Percentiles rank a stretch among this genome's conserved stretches.
These are phyloP conservation scores for Arthrobotrys sinensis DNA, from an alignment of 2,329 filamentous ascomycete genomes.

Conservation along the genomic window DNA sequence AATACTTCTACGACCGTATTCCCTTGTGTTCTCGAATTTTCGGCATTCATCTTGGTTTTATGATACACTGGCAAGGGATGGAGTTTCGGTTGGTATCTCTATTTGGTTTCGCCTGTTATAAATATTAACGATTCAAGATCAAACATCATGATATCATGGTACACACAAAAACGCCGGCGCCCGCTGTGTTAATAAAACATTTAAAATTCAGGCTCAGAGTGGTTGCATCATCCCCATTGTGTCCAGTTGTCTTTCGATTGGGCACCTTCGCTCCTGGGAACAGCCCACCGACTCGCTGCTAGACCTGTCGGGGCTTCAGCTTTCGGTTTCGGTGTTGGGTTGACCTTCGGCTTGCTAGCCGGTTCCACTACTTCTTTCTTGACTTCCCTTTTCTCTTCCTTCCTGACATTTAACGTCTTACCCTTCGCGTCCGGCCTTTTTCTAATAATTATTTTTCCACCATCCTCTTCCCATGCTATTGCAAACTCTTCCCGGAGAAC, in stretches of 20 bases:
- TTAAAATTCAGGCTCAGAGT: neutral
- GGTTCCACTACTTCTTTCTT: slow-evolving; percentile 19
- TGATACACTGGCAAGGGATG: slow-evolving; percentile 39
- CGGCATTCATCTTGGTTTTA: slow-evolving; percentile 6
- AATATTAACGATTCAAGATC: slow-evolving; percentile 9
- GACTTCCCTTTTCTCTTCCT: slow-evolving; percentile 37
- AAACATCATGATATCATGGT: slow-evolving; percentile 21
- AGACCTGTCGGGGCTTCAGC: slow-evolving; percentile 12
- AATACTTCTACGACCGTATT: slow-evolving; percentile 19
- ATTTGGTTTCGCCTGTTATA: slow-evolving; percentile 17
- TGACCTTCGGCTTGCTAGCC: neutral
- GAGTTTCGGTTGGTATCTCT: slow-evolving; percentile 45
- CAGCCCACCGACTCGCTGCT: slow-evolving; percentile 45
- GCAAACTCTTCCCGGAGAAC: slow-evolving; percentile 78
- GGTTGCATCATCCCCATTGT: slow-evolving; percentile 31
- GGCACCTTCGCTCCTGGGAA: slow-evolving; percentile 39
- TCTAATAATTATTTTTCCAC: slow-evolving; percentile 79
- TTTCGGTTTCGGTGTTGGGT: slow-evolving; percentile 14
- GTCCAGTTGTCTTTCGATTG: slow-evolving; percentile 35
- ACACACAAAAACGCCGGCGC: slow-evolving; percentile 39
- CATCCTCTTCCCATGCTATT: slow-evolving; percentile 88
- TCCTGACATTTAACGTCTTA: slow-evolving; percentile 35
- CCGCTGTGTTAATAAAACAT: slow-evolving; percentile 22
- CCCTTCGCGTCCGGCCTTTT: slow-evolving; percentile 72
- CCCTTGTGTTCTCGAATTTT: slow-evolving; percentile 5